Evolutionary conservation across 768 basidiomycete species (phyloP).

Genomic region (Calocybe gangraenosa): DNA sequence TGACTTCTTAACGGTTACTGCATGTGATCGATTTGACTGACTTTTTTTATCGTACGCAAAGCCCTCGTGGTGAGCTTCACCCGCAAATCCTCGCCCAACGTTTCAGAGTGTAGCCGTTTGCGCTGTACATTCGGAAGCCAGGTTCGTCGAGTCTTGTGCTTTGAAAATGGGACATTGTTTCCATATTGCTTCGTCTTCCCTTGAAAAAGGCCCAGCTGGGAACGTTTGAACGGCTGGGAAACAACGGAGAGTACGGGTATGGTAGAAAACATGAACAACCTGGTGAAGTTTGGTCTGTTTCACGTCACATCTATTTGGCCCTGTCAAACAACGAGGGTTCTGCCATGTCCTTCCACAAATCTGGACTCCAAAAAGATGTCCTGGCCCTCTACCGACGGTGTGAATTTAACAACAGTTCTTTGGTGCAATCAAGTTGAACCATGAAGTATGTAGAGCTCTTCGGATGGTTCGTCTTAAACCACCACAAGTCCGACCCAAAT

Average conservation of each 20-base stretch:
- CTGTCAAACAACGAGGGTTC: background rate
- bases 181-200: slow-evolving; percentile 78
- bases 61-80: slow-evolving; percentile 76
- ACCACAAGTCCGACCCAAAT: slow-evolving; percentile 51
- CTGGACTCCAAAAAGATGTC: slow-evolving; percentile 53
- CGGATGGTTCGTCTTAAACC: slow-evolving; percentile 75
- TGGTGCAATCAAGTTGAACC: background rate
- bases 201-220: slow-evolving; percentile 79
- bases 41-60: slow-evolving; percentile 81
- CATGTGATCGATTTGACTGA: slow-evolving; percentile 21
- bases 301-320: no score
- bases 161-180: slow-evolving; percentile 88
- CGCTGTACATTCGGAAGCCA: slow-evolving; percentile 88
- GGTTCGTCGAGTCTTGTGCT: slow-evolving; percentile 79
- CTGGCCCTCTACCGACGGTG: slow-evolving; percentile 43
- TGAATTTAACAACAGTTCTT: background rate
- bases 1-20: background rate
- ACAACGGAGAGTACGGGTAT: slow-evolving; percentile 31
- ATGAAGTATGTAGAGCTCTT: slow-evolving; percentile 49
- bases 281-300: background rate
- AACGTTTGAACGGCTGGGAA: slow-evolving; percentile 75
- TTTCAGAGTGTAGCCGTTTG: slow-evolving; percentile 68
- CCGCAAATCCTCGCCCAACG: slow-evolving; percentile 51
- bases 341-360: slow-evolving; percentile 26
- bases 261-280: slow-evolving; percentile 26